These are phyloP conservation scores for Entamoeba invadens DNA, from an alignment of 208 protist genomes.

Conservation along the genomic window DNA sequence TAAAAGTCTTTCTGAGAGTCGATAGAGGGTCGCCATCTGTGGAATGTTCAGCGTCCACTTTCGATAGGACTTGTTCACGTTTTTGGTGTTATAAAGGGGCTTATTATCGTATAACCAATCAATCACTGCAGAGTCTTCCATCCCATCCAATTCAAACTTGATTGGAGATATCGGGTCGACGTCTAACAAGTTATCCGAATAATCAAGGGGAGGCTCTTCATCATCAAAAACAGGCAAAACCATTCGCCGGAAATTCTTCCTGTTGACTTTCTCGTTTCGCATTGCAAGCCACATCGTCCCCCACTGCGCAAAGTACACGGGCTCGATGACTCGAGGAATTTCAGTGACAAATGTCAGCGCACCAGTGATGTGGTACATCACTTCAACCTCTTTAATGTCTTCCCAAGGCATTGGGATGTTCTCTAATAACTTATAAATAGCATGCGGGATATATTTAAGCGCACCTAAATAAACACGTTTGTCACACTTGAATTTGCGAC, in stretches of 20 bases:
- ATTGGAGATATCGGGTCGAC: slow-evolving; percentile 37
- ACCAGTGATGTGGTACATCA: slow-evolving; percentile 95
- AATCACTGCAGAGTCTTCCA: slow-evolving; percentile 80
- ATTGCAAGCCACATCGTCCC: slow-evolving; percentile 98
- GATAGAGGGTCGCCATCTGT: slow-evolving; percentile 79
- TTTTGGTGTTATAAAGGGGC: slow-evolving; percentile 56
- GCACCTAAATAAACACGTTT: slow-evolving; percentile 96
- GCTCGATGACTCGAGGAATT: slow-evolving; percentile 91
- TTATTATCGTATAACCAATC: slow-evolving; percentile 97
- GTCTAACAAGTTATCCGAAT: slow-evolving; percentile 72
- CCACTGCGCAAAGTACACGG: slow-evolving; percentile 89
- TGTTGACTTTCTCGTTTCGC: slow-evolving; percentile 89
- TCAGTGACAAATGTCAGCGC: slow-evolving; percentile 99
- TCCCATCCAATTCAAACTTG: slow-evolving; percentile 81
- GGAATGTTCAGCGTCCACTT: slow-evolving; percentile 76
- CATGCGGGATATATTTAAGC: slow-evolving; percentile 95
- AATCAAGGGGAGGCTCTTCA: slow-evolving; percentile 97
- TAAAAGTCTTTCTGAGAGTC: slow-evolving; percentile 63
- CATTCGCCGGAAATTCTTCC: slow-evolving; percentile 84
- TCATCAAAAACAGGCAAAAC: slow-evolving; percentile 94
- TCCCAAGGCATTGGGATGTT: slow-evolving; percentile 91
- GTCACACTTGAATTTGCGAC: slow-evolving; percentile 89
- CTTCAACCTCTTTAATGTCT: slow-evolving; percentile 53
- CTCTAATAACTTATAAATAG: slow-evolving; percentile 96
- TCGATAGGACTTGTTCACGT: slow-evolving; percentile 73